Evolutionary conservation across 2,329 filamentous ascomycete genomes (phyloP).

Genomic region (Trichoderma breve): DNA sequence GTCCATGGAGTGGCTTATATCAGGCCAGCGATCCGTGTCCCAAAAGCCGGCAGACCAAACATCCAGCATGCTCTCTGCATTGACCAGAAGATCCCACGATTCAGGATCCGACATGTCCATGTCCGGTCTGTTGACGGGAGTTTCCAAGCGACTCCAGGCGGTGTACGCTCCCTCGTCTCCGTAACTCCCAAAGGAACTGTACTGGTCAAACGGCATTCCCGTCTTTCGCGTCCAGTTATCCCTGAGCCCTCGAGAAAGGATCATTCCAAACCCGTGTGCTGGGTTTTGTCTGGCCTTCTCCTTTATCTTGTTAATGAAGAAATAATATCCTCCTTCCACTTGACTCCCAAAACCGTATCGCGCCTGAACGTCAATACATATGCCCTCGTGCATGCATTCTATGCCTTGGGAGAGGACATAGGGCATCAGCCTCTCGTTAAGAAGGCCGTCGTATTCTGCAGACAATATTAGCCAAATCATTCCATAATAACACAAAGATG

Average conservation of each 20-base stretch:
- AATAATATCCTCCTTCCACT: not conserved
- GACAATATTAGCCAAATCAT: not conserved
- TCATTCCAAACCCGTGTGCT: constrained; percentile 16
- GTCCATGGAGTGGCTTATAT: not conserved
- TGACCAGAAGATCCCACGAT: not conserved
- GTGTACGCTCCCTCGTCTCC: not conserved
- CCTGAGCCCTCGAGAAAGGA: constrained; percentile 16
- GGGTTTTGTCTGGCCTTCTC: not conserved
- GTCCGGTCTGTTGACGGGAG: too few relatives aligned
- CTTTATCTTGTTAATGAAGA: not conserved
- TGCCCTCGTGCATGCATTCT: constrained; percentile 13
- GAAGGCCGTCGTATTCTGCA: not conserved
- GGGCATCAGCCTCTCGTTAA: constrained; percentile 19
- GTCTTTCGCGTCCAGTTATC: constrained; percentile 18
- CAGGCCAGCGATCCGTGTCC: constrained; percentile 18
- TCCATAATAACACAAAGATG: not conserved
- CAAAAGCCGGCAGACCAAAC: constrained; percentile 21
- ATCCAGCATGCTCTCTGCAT: constrained; percentile 20
- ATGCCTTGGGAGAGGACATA: constrained; percentile 15
- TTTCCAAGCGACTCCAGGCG: not conserved
- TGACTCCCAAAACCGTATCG: not conserved
- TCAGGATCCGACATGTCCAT: not conserved
- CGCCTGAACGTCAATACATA: not conserved
- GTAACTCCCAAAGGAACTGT: constrained; percentile 14
- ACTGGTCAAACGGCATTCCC: not conserved